Percentiles rank a stretch among this genome's conserved stretches.
Evolutionary conservation across 2,329 filamentous ascomycete genomes (phyloP).

Genomic region (Myriosclerotinia scirpicola): DNA sequence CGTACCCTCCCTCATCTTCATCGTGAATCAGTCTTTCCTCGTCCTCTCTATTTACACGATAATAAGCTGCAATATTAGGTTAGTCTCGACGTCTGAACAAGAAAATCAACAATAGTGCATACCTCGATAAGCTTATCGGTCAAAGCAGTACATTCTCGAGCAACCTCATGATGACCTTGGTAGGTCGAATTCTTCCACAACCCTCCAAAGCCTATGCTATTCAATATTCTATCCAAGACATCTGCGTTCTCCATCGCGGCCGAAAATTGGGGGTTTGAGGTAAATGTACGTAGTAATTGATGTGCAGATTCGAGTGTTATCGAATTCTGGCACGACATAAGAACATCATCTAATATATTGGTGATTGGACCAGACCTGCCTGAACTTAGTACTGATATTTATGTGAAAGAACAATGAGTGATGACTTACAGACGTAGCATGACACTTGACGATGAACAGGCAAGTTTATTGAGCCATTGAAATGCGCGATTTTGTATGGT

Average conservation of each 20-base stretch:
- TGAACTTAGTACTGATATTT: background rate
- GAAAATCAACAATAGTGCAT: constrained; percentile 20
- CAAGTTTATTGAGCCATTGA: constrained; percentile 59
- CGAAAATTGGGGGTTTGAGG: constrained; percentile 53
- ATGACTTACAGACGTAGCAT: constrained; percentile 57
- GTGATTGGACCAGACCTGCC: constrained; percentile 56
- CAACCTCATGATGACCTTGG: constrained; percentile 37
- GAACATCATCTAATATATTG: constrained; percentile 59
- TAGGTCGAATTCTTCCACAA: constrained; percentile 52
- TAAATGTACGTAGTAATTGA: constrained; percentile 57
- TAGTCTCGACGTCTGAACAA: background rate
- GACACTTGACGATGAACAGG: constrained; percentile 54
- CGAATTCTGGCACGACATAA: constrained; percentile 61
- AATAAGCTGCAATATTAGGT: constrained; percentile 25
- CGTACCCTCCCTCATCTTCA: background rate
- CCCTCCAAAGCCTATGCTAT: constrained; percentile 62
- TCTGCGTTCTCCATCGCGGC: constrained; percentile 50
- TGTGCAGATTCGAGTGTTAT: constrained; percentile 61
- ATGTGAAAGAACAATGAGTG: background rate
- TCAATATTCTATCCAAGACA: constrained; percentile 53
- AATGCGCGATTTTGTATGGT: constrained; percentile 59
- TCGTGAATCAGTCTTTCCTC: too few relatives aligned
- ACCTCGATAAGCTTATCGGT: constrained; percentile 40
- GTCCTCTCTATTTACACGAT: constrained; percentile 19
- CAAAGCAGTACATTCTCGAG: constrained; percentile 38